These are phyloP conservation scores for Exophiala sp. DNA, from an alignment of 2,329 filamentous ascomycete genomes.

Conservation along the genomic window DNA sequence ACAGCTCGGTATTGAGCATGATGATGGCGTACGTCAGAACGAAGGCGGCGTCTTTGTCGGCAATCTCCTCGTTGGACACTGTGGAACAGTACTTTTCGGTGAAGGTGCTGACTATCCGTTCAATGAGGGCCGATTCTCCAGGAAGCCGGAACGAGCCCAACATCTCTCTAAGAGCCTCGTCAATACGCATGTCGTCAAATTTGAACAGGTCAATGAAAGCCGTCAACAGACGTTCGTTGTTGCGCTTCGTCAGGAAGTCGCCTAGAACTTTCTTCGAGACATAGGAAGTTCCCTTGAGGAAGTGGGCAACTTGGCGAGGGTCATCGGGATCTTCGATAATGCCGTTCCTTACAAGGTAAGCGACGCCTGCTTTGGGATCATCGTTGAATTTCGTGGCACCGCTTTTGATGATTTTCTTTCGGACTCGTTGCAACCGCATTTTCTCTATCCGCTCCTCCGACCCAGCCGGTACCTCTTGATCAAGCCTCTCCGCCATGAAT, in stretches of 20 bases:
- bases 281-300: slow-evolving; percentile 78
- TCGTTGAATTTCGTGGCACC: slow-evolving; percentile 93
- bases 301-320: slow-evolving; percentile 72
- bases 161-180: slow-evolving; percentile 82
- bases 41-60: slow-evolving; percentile 80
- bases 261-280: slow-evolving; percentile 87
- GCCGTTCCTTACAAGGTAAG: slow-evolving; percentile 75
- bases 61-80: slow-evolving; percentile 65
- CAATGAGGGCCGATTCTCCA: slow-evolving; percentile 87
- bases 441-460: slow-evolving; percentile 59
- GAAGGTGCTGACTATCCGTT: slow-evolving; percentile 83
- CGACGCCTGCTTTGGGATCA: slow-evolving; percentile 80
- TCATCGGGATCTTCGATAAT: slow-evolving; percentile 73
- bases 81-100: slow-evolving; percentile 74
- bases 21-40: slow-evolving; percentile 94
- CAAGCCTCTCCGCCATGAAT: slow-evolving; percentile 79
- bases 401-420: slow-evolving; percentile 82
- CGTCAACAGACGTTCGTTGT: slow-evolving; percentile 76
- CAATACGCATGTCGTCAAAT: slow-evolving; percentile 76
- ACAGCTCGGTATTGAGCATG: slow-evolving; percentile 94
- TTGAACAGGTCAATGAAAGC: slow-evolving; percentile 85
- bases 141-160: slow-evolving; percentile 89
- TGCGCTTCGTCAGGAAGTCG: slow-evolving; percentile 86
- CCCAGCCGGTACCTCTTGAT: slow-evolving; percentile 55
- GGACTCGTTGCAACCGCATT: slow-evolving; percentile 65